These are phyloP conservation scores for Allodekkera sacchari DNA, from an alignment of 805 yeast species.

Conservation along the genomic window DNA sequence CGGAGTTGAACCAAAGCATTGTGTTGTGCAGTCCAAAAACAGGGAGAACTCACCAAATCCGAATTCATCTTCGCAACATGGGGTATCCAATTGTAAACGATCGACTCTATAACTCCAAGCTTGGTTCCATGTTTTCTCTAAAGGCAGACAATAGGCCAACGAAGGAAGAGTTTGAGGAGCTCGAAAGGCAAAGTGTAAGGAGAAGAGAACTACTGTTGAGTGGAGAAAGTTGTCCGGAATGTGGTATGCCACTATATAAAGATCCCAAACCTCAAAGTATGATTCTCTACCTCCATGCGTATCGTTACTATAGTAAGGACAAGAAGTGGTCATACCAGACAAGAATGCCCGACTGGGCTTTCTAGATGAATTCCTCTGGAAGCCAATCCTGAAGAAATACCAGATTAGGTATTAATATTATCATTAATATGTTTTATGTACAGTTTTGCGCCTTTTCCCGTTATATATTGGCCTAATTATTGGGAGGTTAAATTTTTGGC, in stretches of 20 bases:
- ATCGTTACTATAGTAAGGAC: conserved; percentile 25
- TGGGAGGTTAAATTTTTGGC: conserved; percentile 3
- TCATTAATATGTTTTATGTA: too few relatives aligned
- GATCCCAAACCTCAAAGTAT: conserved; percentile 23
- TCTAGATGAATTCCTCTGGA: background rate
- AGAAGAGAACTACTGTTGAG: conserved; percentile 5
- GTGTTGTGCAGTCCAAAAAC: conserved; percentile 42
- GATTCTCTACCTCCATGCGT: conserved; percentile 42
- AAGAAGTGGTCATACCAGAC: conserved; percentile 30
- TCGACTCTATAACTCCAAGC: conserved; percentile 19
- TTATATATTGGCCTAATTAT: conserved; percentile 2
- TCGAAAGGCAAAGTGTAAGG: conserved; percentile 2
- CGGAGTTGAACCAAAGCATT: conserved; percentile 28
- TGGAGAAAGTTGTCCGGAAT: conserved; percentile 24
- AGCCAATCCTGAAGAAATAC: background rate
- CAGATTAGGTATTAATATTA: too few relatives aligned
- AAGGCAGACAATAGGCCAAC: background rate
- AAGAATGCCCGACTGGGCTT: conserved; percentile 39
- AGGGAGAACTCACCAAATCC: conserved; percentile 50
- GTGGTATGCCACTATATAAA: conserved; percentile 26
- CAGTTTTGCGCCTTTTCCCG: too few relatives aligned
- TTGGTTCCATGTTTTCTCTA: background rate
- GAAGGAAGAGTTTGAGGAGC: conserved; percentile 1
- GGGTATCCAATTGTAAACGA: conserved; percentile 30
- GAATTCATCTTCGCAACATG: conserved; percentile 44